Base-by-base conservation (phyloP, 2,329 filamentous ascomycete species). In the Colletotrichum scovillei region DNA sequence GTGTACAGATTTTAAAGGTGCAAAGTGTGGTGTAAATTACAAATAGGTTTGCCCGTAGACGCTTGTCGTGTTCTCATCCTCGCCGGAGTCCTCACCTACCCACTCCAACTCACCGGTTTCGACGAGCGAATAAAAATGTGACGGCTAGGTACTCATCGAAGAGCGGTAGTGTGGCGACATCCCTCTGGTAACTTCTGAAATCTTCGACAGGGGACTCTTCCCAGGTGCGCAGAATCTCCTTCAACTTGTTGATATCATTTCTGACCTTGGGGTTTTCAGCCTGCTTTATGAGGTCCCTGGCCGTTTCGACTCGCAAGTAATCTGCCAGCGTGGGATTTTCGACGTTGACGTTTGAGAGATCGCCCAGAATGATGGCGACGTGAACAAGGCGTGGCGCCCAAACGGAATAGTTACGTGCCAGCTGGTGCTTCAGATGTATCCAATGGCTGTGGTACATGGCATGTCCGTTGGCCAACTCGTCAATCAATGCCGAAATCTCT, bases 191-290 rank as follows among this genome's bases (percentile, higher is more conserved):
- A 24, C 6, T 32, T 12, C 63, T 60, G 35, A 71, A 71, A 3
- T 57, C 35, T 30, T 67, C 69, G 11, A 63, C 57, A 5, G 63
- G 69, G n/a, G 22, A 67, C 11, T 26, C 19, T 1, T 46, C 26
- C 69, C 63, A 67, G 8, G 9, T n/a, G 46, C 35, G 57, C 12
- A 71, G 63, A 46, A 67, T 71, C 42, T 42, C 14, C 35, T 67
- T 67, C 19, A 71, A 14, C 4, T 11, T n/a, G 0, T 46, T 5
- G 1, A 46, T 22, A 9, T 35, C n/a, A 12, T 22, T 24, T 35
- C 30, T 56, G 8, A 35, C 56, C 30, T 49, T 35, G 4, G 69
- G 32, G 1, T 42, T 26, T 14, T 26, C 4, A 5, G 53, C 55
- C 19, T n/a, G 28, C 11, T 49, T 35, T n/a, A 38, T 11, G 9